Evolutionary conservation across 2,329 filamentous ascomycete genomes (phyloP).

Genomic region (Orbilia ellipsospora): DNA sequence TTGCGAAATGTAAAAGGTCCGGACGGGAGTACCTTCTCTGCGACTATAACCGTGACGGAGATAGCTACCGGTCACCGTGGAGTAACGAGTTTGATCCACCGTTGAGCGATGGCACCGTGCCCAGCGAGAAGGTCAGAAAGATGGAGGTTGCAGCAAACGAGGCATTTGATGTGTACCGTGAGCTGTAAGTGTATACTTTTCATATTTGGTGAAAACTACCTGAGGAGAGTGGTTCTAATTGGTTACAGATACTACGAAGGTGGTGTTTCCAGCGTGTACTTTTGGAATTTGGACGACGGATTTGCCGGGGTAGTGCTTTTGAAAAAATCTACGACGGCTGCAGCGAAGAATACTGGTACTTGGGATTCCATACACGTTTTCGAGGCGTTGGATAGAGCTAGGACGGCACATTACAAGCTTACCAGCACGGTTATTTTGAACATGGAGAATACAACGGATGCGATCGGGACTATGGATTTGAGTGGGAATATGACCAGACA

Average conservation of each 20-base stretch:
- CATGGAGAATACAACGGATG: constrained; percentile 75
- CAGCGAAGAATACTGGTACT: constrained; percentile 76
- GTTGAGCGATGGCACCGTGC: constrained; percentile 85
- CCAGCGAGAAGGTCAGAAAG: constrained; percentile 87
- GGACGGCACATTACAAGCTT: constrained; percentile 95
- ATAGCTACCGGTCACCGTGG: constrained; percentile 98
- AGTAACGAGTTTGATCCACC: constrained; percentile 97
- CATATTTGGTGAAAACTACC: not conserved
- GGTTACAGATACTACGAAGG: constrained; percentile 83
- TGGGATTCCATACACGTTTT: constrained; percentile 99
- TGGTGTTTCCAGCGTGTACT: constrained; percentile 93
- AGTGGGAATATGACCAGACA: constrained; percentile 98
- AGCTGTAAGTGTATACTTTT: constrained; percentile 69
- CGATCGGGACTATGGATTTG: constrained; percentile 86
- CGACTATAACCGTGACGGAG: constrained; percentile 99
- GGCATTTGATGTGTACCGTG: constrained; percentile 95
- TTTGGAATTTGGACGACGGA: constrained; percentile 98
- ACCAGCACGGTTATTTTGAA: constrained; percentile 96
- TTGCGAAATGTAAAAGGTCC: constrained; percentile 85
- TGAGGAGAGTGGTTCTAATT: not conserved
- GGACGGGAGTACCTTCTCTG: constrained; percentile 97
- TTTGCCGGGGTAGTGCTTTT: constrained; percentile 95
- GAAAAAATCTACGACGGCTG: constrained; percentile 83
- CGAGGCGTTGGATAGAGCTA: constrained; percentile 90
- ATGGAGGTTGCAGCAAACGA: constrained; percentile 96